Base-by-base conservation (phyloP, 2,329 filamentous ascomycete genomes). In the Colletotrichum abscissum region DNA sequence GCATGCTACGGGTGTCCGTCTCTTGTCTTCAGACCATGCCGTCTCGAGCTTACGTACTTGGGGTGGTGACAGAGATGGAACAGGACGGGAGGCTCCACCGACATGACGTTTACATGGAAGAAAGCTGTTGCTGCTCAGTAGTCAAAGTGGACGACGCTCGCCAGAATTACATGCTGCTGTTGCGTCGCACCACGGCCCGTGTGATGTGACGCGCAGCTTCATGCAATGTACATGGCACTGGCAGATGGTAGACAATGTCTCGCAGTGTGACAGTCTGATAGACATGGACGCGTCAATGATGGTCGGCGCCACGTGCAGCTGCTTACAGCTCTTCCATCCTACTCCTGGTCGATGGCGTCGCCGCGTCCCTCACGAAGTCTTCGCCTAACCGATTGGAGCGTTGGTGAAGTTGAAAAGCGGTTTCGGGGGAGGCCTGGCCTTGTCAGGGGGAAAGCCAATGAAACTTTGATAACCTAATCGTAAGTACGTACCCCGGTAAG, bases 401-500 rank as follows among this genome's bases (percentile, higher is more conserved):
- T 42, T 42, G 38, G 14, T 16, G 14, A 42, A 42, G 38, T 42
- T 42, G 38, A 42, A 42, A 8, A 42, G 38, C 14, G 16, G 14
- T 42, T 42, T 42, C 38, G 38, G 38, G 38, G 42, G 52, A 14
- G n/a, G 52, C 22, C 52, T 24, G 52, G 26, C 26, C 52, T 55
- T 55, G 22, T 56, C 26, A n/a, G 35, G 33, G 33, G 33, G 6
- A 55, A 30, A 33, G 55, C 62, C 62, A 66, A 60, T 64, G 28
- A 69, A 72, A 72, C 56, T 22, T 57, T 67, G 64, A 63, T 56
- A 72, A 72, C 69, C 33, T 59, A 64, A 64, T 69, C 59, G 66
- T 7, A 7, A 54, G 28, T 58, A 63, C 58, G 57, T 60, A 42
- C 11, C 54, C 5, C 9, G 7, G 14, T 16, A 30, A 4, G 52